Evolutionary conservation across 306 rosid species (phyloP).

Genomic region (Inga leiocalycina): DNA sequence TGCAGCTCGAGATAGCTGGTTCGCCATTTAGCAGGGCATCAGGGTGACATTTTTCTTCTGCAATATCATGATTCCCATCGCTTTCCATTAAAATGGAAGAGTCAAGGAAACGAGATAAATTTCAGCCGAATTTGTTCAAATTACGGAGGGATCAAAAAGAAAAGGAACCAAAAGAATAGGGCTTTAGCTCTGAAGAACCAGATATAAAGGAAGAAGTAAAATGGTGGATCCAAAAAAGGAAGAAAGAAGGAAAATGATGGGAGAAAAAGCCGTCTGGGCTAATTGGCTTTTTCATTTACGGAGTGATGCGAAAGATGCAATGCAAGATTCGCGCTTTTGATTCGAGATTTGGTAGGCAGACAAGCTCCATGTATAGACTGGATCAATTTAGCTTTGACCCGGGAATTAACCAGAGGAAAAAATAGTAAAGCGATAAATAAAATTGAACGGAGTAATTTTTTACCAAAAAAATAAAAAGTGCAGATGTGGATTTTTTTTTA

Average conservation of each 20-base stretch:
- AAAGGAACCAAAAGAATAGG: neutral
- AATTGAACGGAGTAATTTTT: too few relatives aligned
- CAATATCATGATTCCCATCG: constrained; percentile 38
- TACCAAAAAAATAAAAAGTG: too few relatives aligned
- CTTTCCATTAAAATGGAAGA: constrained; percentile 56
- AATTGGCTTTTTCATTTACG: neutral
- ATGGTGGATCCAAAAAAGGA: neutral
- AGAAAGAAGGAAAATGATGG: constrained; percentile 10
- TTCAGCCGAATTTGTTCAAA: constrained; percentile 1
- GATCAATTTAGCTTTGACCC: constrained; percentile 1
- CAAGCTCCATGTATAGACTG: neutral
- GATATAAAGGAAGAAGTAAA: constrained; percentile 8
- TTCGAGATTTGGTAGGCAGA: neutral
- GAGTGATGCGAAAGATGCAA: neutral
- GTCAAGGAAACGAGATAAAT: constrained; percentile 51
- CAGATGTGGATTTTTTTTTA: too few relatives aligned
- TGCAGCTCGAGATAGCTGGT: constrained; percentile 47
- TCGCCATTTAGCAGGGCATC: constrained; percentile 29
- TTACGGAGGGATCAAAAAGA: constrained; percentile 6
- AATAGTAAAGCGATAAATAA: neutral
- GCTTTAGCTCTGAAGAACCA: constrained; percentile 11
- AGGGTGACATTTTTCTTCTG: constrained; percentile 35
- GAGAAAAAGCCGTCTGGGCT: neutral
- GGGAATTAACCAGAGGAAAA: neutral
- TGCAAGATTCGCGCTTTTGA: constrained; percentile 16